Base-by-base conservation (phyloP, 306 rosid genomes). In the Senna tora region DNA sequence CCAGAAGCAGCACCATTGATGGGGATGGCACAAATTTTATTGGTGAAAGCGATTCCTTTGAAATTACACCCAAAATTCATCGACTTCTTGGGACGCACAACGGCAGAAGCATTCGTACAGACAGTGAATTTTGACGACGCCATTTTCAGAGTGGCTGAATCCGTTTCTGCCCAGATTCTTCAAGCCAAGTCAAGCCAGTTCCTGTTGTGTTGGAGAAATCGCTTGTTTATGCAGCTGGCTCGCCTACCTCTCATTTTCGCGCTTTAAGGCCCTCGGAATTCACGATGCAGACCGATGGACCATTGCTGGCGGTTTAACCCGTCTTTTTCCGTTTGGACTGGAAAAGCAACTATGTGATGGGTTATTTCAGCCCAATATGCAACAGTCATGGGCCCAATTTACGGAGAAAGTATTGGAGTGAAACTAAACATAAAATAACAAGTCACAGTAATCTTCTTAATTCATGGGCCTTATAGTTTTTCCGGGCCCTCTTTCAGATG, bases 1-100 rank as follows among this genome's bases (percentile, higher is more conserved):
- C 41, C 19, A 68, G 77, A 59, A 74, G 54, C 75, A 38, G 80
- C 75, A 62, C 88, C 88, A 47, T 80, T 84, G 46, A 72, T 46
- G 43, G 77, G 77, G 36, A 83, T 5, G 63, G 86, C 89, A 55
- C 43, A 67, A 62, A 68, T 38, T 66, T 49, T 87, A 73, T 58
- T 47, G 83, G 64, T 30, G 65, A 72, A 67, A 17, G 45, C 9
- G 62, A 38, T 60, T 73, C 73, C 38, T 28, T 41, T 49, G 60
- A 52, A 72, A 74, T 38, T 49, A 16, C 76, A 55, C 30, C 78
- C 77, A 11, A 42, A 42, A 52, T 15, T 45, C 15, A 76, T 55
- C 14, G 28, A 50, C 73, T 64, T 55, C 47, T 54, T 59, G 11
- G 55, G 17, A 21, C 51, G 52, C 51, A 71, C 17, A 17, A 45